phyloP scores from a whole-genome alignment of 352 stramenopile species.

The Globisporangium lucens region DNA sequence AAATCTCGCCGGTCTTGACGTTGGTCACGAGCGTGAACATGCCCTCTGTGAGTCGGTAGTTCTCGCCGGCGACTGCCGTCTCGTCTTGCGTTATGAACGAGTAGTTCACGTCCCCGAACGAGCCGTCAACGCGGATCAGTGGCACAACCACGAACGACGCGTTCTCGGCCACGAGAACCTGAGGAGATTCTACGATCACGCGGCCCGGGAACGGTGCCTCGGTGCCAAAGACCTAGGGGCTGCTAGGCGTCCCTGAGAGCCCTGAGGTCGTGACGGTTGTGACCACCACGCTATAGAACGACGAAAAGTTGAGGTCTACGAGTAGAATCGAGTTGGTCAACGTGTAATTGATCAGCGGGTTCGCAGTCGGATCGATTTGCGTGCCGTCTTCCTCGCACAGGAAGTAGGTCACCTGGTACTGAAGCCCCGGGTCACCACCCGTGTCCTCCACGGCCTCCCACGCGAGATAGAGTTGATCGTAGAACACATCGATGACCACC shows the following conservation, averaged over 20 bases:
- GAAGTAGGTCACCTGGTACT: conserved; percentile 48
- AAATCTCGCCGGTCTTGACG: conserved; percentile 26
- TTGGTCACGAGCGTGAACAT: conserved; percentile 24
- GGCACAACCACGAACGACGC: conserved; percentile 23
- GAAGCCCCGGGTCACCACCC: conserved; percentile 37
- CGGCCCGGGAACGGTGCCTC: conserved; percentile 31
- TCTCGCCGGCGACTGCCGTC: conserved; percentile 26
- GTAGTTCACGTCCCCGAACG: conserved; percentile 38
- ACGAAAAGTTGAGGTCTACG: conserved; percentile 25
- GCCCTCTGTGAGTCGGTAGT: conserved; percentile 26
- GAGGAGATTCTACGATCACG: conserved; percentile 18
- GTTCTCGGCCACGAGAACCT: conserved; percentile 34
- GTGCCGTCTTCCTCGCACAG: conserved; percentile 22
- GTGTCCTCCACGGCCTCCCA: conserved; percentile 41
- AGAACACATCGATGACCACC: conserved; percentile 22
- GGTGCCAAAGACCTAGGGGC: conserved; percentile 25
- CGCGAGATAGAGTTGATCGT: conserved; percentile 31
- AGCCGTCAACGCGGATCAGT: conserved; percentile 46
- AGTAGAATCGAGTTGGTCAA: conserved; percentile 20
- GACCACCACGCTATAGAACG: conserved; percentile 35
- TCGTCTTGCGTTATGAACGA: conserved; percentile 35
- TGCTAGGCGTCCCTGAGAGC: conserved; percentile 26
- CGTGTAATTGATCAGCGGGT: background rate
- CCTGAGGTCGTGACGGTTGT: conserved; percentile 31
- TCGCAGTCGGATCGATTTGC: conserved; percentile 2